Base-by-base conservation (phyloP, 225 moss, liverwort and hornwort genomes). In the Straminergon stramineum region DNA sequence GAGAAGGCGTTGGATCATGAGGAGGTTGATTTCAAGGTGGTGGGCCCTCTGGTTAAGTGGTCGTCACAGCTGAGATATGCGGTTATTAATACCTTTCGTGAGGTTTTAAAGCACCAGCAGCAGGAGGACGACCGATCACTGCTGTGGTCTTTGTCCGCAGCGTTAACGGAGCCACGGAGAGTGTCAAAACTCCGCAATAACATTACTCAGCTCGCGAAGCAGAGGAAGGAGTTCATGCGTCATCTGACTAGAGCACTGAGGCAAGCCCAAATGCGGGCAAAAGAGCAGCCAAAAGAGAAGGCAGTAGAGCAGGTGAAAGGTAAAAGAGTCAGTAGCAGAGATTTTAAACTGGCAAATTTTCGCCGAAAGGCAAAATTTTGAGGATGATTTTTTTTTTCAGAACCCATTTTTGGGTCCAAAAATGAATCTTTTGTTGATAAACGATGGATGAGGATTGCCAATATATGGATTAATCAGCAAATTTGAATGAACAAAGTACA, bases 31-130 rank as follows among this genome's bases (percentile, higher is more conserved):
- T 45, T 6, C 7, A 45, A 8, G 45, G 45, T 45, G 45, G 45
- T 45, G 45, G 45, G 45, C 45, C 45, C 45, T 45, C 45, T 45
- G 13, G 2, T 28, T 45, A 8, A 45, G 6, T 75, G 75, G 75
- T 4, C 1, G 75, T 0, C 0, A 1, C 1, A 4, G 0, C 52
- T 76, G 76, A 0, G 3, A 0, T 2, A 0, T 1, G 35, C 1
- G 35, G 35, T 77, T 34, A 0, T 0, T 1, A 0, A 0, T 35
- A 2, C 16, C 75, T 19, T 23, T 3, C 0, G 0, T 35, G 24
- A 78, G 78, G 2, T 78, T 37, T 0, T 0, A 55, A 4, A 53
- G 75, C 0, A 28, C 10, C 28, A 45, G 43, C 75, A 45, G 17
- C 22, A 53, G 3, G 35, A 35, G 22, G 3, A 55, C 23, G 9